Conservation (phyloP, 805 yeast species). For the Pichia thaimueangensis region DNA sequence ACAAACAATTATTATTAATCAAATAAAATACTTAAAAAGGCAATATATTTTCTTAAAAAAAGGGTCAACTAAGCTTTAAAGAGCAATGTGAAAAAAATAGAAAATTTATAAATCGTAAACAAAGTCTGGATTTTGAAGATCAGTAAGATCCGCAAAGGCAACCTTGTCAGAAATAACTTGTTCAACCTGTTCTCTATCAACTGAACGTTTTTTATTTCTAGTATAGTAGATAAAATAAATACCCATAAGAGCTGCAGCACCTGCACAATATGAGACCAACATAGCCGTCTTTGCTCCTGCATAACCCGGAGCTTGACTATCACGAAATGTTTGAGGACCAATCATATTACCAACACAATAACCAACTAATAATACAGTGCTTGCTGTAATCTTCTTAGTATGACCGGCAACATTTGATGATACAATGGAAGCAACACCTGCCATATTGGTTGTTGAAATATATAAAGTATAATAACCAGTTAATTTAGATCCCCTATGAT, state of each 20-base stretch:
- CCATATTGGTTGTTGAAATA: constrained; percentile 13
- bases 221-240: constrained; percentile 8
- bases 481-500: constrained; percentile 5
- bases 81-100: no score
- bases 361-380: constrained; percentile 39
- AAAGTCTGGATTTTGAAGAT: constrained; percentile 6
- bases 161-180: constrained; percentile 10
- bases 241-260: constrained; percentile 3
- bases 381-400: constrained; percentile 47
- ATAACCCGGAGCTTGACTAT: constrained; percentile 35
- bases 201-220: constrained; percentile 5
- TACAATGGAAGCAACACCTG: constrained; percentile 19
- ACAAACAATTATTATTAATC: no score
- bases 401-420: constrained; percentile 54
- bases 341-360: constrained; percentile 49
- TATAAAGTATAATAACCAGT: constrained; percentile 10
- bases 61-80: no score
- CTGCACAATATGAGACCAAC: constrained; percentile 13
- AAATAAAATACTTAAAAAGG: no score
- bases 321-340: constrained; percentile 48
- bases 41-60: no score
- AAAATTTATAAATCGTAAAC: constrained; percentile 6
- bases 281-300: constrained; percentile 16
- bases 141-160: constrained; percentile 14
- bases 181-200: constrained; percentile 10